Percentiles rank a stretch among this genome's conserved stretches.
Evolutionary conservation across 352 stramenopile species (phyloP).

Genomic region (Plasmopara halstedii): DNA sequence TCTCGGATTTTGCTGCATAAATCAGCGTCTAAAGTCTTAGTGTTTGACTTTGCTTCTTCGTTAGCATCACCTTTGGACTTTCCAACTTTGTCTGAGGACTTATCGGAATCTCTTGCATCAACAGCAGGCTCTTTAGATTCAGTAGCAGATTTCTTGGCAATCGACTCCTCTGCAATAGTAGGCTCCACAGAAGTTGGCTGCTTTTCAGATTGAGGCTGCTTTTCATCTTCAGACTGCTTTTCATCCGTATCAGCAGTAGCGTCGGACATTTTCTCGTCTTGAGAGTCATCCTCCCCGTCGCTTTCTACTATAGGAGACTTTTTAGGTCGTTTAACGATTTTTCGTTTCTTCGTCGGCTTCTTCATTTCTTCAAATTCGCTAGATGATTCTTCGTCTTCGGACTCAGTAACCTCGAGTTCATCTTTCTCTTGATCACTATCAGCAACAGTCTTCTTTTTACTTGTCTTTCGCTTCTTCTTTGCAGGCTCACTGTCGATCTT

Average conservation of each 20-base stretch:
- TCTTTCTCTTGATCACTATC: constrained; percentile 38
- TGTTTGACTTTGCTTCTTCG: constrained; percentile 9
- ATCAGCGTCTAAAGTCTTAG: constrained; percentile 29
- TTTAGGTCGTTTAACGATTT: constrained; percentile 20
- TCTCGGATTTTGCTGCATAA: constrained; percentile 61
- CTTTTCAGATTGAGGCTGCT: background rate
- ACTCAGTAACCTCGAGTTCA: constrained; percentile 38
- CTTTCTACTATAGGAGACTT: constrained; percentile 19
- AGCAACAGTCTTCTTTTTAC: constrained; percentile 22
- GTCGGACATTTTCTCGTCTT: constrained; percentile 15
- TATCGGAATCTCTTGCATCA: background rate
- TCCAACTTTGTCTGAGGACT: background rate
- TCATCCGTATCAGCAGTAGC: constrained; percentile 12
- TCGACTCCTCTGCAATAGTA: background rate
- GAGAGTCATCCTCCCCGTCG: constrained; percentile 16
- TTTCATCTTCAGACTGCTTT: background rate
- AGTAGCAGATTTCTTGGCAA: background rate
- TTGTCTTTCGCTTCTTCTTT: constrained; percentile 43
- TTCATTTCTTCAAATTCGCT: constrained; percentile 60
- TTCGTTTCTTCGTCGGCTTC: constrained; percentile 33
- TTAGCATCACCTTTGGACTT: constrained; percentile 10
- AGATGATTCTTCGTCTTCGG: constrained; percentile 50
- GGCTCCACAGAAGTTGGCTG: background rate
- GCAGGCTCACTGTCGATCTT: constrained; percentile 12
- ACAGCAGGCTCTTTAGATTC: constrained; percentile 1